Percentiles rank a stretch among this genome's conserved stretches.
These are phyloP conservation scores for Bruguiera sexangula DNA, from an alignment of 345 rosid species.

Conservation along the genomic window DNA sequence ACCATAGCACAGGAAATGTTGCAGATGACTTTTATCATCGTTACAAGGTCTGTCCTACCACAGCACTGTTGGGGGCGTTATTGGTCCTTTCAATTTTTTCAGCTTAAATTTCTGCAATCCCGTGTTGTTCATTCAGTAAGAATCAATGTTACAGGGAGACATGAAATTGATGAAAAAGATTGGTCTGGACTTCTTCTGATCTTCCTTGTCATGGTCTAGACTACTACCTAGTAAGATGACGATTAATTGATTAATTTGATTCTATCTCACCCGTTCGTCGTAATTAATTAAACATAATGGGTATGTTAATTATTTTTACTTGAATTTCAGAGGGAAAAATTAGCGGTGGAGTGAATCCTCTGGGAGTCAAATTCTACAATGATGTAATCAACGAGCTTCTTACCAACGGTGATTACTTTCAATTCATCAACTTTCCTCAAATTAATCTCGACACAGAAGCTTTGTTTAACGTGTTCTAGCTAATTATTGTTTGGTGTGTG, in stretches of 20 bases:
- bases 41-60: conserved; percentile 10
- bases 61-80: no score
- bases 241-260: no score
- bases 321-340: conserved; percentile 16
- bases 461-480: neutral
- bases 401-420: conserved; percentile 18
- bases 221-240: conserved; percentile 26
- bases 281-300: no score
- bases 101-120: no score
- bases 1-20: conserved; percentile 13
- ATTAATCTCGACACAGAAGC: neutral
- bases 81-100: neutral
- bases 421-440: neutral
- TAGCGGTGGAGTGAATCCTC: conserved; percentile 25
- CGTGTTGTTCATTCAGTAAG: no score
- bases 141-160: conserved; percentile 20
- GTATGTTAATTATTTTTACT: neutral
- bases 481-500: neutral
- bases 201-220: conserved; percentile 36
- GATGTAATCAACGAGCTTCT: conserved; percentile 30
- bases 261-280: no score
- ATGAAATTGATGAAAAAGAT: conserved; percentile 25
- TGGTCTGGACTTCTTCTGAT: conserved; percentile 31
- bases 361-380: conserved; percentile 30
- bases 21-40: conserved; percentile 30